Percentiles rank a stretch among this genome's conserved stretches.
Conservation (phyloP, 352 stramenopile species). For the Phytophthora crassamura region DNA sequence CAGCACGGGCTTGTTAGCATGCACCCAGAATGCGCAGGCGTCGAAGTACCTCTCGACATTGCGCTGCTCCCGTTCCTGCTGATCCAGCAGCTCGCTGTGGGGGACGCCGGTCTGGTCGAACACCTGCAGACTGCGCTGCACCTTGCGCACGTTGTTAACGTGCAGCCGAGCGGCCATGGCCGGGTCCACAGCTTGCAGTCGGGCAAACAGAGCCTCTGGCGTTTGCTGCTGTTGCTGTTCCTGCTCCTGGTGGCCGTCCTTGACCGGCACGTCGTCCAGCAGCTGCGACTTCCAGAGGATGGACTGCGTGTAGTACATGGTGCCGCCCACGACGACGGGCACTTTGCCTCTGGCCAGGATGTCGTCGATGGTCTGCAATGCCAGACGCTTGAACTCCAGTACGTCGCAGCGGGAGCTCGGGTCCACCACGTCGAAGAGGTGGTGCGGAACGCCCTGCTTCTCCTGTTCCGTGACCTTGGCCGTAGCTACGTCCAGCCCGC, state of each 20-base stretch:
- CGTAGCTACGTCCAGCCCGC: slow-evolving; percentile 88
- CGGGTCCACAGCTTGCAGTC: slow-evolving; percentile 77
- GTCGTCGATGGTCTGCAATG: slow-evolving; percentile 82
- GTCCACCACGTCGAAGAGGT: slow-evolving; percentile 89
- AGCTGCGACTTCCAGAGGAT: slow-evolving; percentile 90
- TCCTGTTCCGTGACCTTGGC: slow-evolving; percentile 89
- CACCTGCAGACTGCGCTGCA: slow-evolving; percentile 87
- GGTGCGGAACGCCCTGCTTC: slow-evolving; percentile 89
- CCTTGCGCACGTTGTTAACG: slow-evolving; percentile 87
- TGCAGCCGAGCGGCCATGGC: slow-evolving; percentile 85
- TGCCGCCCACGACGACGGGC: slow-evolving; percentile 92
- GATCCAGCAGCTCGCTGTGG: slow-evolving; percentile 75
- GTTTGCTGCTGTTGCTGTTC: slow-evolving; percentile 36
- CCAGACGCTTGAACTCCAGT: slow-evolving; percentile 81
- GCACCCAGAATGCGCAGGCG: slow-evolving; percentile 85
- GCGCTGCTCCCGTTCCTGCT: slow-evolving; percentile 55
- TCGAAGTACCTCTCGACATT: slow-evolving; percentile 77
- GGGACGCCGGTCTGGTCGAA: slow-evolving; percentile 80
- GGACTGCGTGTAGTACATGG: slow-evolving; percentile 94
- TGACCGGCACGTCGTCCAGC: slow-evolving; percentile 70
- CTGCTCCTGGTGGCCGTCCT: slow-evolving; percentile 6
- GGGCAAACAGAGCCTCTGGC: slow-evolving; percentile 64
- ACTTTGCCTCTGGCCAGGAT: slow-evolving; percentile 88
- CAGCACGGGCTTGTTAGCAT: slow-evolving; percentile 73
- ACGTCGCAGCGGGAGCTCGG: slow-evolving; percentile 80